Conservation (phyloP, 495 filamentous ascomycete species). For the Neurospora sp. region DNA sequence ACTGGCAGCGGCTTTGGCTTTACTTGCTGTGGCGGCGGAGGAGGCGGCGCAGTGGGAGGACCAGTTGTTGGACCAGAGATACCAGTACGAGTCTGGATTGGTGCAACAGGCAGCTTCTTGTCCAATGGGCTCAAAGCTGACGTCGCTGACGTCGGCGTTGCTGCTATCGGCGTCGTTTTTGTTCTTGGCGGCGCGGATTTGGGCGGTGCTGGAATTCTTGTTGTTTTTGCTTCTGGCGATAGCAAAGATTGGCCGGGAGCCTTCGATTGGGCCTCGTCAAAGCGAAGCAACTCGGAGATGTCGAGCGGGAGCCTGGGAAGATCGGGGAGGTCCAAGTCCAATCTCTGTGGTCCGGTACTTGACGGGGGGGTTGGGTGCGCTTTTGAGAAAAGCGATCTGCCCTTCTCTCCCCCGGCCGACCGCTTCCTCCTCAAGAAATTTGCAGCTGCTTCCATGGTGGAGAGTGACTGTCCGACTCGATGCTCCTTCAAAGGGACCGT, state of each 20-base stretch:
- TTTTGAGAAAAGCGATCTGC: conserved; percentile 27
- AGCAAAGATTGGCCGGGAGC: neutral
- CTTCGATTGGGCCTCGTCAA: neutral
- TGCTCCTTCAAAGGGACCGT: neutral
- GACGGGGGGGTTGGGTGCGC: conserved; percentile 23
- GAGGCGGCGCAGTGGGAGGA: neutral
- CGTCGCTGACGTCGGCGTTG: neutral
- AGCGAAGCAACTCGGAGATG: neutral
- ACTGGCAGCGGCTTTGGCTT: neutral
- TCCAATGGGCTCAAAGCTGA: neutral
- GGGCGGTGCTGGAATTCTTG: neutral
- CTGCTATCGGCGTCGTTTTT: neutral
- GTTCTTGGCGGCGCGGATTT: neutral
- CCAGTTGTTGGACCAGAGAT: neutral
- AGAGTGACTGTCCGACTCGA: neutral
- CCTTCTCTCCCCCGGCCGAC: conserved; percentile 3
- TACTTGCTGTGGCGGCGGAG: neutral
- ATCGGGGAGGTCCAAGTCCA: neutral
- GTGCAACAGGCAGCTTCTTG: neutral
- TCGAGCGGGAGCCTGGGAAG: neutral
- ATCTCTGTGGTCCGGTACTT: neutral
- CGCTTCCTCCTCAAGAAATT: neutral
- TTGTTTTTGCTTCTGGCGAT: neutral
- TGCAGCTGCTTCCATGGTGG: conserved; percentile 15
- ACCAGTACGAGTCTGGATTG: neutral